Evolutionary conservation across 441 rosid species (phyloP).

Genomic region (Populus hybrid): DNA sequence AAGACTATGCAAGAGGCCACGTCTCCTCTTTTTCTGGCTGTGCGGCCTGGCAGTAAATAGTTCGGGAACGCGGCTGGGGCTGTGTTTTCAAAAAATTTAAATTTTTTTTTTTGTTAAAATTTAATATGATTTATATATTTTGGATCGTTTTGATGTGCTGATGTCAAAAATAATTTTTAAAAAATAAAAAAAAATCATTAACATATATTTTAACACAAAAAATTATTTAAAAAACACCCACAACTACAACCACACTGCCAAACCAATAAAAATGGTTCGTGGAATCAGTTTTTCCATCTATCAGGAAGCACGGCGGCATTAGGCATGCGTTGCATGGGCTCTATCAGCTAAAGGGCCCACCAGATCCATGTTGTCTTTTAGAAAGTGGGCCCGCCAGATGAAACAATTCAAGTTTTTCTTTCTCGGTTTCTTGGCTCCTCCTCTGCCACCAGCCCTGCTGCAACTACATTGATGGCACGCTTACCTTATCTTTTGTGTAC

Average conservation of each 20-base stretch:
- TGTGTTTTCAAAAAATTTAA: too few species aligned
- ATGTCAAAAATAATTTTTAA: too few species aligned
- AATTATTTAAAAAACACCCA: too few species aligned
- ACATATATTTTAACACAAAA: too few species aligned
- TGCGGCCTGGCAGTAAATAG: conserved; percentile 22
- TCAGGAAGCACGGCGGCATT: background rate
- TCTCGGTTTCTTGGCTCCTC: background rate
- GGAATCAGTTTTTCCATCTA: conserved; percentile 21
- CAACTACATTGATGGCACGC: background rate
- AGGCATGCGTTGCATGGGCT: conserved; percentile 28
- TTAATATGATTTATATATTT: too few species aligned
- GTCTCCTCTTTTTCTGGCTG: conserved; percentile 18
- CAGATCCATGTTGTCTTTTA: background rate
- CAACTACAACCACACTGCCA: too few species aligned
- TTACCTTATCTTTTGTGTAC: background rate
- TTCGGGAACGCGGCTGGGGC: background rate
- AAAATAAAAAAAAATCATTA: too few species aligned
- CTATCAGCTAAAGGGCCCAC: conserved; percentile 14
- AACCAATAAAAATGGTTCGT: background rate
- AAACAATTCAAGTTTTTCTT: background rate
- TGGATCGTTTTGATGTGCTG: too few species aligned
- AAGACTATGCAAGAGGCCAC: conserved; percentile 28
- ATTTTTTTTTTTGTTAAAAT: too few species aligned
- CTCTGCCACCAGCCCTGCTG: background rate
- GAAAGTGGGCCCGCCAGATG: conserved; percentile 13